Evolutionary conservation across 257 asterid species (phyloP).

Genomic region (Penstemon davidsonii): DNA sequence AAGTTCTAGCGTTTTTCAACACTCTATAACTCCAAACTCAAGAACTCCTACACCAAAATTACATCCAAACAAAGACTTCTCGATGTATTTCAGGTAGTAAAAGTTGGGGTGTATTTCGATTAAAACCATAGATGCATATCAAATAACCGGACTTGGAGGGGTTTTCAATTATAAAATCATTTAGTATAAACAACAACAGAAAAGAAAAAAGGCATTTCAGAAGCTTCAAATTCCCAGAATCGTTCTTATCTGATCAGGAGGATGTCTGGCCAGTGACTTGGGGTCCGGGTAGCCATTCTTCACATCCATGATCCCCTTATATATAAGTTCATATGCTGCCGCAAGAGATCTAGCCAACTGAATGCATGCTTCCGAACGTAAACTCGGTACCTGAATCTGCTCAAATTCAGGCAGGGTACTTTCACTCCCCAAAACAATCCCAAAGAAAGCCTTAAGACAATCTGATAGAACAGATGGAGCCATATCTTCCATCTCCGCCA

Average conservation of each 20-base stretch:
- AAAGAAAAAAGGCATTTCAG: not conserved
- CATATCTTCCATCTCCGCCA: constrained; percentile 74
- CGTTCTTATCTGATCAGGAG: constrained; percentile 94
- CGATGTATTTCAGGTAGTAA: too few relatives aligned
- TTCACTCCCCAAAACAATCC: constrained; percentile 86
- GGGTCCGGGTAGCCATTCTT: constrained; percentile 74
- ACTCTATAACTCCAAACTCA: too few relatives aligned
- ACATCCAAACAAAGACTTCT: too few relatives aligned
- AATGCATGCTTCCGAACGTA: constrained; percentile 74
- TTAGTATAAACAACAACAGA: not conserved
- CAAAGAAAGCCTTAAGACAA: constrained; percentile 80
- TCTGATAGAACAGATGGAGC: constrained; percentile 71
- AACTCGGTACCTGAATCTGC: constrained; percentile 83
- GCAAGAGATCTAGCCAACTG: constrained; percentile 71
- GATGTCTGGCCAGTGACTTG: constrained; percentile 86
- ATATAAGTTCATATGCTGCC: constrained; percentile 72
- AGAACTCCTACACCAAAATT: too few relatives aligned
- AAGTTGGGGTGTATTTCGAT: too few relatives aligned
- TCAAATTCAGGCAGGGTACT: constrained; percentile 82
- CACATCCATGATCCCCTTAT: constrained; percentile 78
- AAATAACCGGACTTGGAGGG: too few relatives aligned
- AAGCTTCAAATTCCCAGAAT: constrained; percentile 76
- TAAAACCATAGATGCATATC: too few relatives aligned
- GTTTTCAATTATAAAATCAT: too few relatives aligned
- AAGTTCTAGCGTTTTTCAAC: too few relatives aligned